phyloP scores from a whole-genome alignment of 768 basidiomycete genomes.

The Gloeophyllum trabeum region DNA sequence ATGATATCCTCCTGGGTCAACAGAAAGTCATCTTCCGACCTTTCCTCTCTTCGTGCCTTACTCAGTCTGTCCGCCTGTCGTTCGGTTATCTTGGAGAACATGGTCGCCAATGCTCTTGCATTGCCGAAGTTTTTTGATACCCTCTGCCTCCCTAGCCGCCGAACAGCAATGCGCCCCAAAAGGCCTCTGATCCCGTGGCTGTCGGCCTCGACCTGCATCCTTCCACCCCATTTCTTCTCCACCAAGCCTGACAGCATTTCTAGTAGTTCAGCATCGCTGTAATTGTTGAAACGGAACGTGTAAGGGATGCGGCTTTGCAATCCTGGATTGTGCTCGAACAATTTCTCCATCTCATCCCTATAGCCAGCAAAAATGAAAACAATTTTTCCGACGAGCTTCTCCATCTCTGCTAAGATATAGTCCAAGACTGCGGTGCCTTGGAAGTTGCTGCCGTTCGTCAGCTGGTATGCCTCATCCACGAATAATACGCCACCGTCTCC shows the following conservation, averaged over 20 bases:
- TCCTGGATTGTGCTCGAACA: conserved; percentile 70
- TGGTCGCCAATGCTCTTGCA: conserved; percentile 45
- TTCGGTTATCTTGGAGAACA: conserved; percentile 32
- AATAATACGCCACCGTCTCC: conserved; percentile 58
- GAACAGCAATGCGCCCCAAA: conserved; percentile 42
- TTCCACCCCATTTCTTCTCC: conserved; percentile 31
- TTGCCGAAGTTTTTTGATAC: conserved; percentile 56
- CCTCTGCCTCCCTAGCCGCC: conserved; percentile 51
- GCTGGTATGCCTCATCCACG: conserved; percentile 65
- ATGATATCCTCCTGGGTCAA: conserved; percentile 46
- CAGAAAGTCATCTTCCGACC: conserved; percentile 34
- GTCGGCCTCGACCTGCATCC: conserved; percentile 38
- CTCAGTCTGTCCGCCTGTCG: conserved; percentile 43
- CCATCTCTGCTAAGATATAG: conserved; percentile 65
- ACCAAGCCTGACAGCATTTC: conserved; percentile 39
- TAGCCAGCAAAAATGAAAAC: conserved; percentile 69
- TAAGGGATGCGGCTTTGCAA: conserved; percentile 56
- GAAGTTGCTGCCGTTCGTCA: conserved; percentile 33
- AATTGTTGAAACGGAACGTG: conserved; percentile 47
- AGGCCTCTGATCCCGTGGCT: conserved; percentile 42
- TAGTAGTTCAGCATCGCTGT: conserved; percentile 43
- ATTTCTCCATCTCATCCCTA: conserved; percentile 61
- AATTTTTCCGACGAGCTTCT: conserved; percentile 50
- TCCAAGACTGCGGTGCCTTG: conserved; percentile 52
- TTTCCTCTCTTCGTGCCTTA: conserved; percentile 27